Percentiles rank a stretch among this genome's conserved stretches.
These are phyloP conservation scores for Millerozyma miso DNA, from an alignment of 805 yeast species.

Conservation along the genomic window DNA sequence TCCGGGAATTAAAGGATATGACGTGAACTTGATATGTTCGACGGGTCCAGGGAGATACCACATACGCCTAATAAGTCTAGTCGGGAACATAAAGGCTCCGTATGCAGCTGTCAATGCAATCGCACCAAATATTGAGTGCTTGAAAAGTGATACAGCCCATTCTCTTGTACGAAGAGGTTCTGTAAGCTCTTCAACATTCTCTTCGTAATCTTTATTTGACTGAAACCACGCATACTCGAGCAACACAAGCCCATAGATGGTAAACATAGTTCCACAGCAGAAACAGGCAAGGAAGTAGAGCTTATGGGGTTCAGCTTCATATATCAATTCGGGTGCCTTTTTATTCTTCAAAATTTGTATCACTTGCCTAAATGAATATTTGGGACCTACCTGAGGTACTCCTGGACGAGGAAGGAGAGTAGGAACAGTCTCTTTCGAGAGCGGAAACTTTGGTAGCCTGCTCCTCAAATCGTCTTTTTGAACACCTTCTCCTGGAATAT, in stretches of 20 bases:
- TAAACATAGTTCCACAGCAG: conserved; percentile 62
- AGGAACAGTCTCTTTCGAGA: conserved; percentile 60
- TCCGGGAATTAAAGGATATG: conserved; percentile 75
- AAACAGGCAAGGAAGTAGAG: conserved; percentile 68
- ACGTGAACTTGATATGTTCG: conserved; percentile 58
- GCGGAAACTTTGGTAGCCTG: conserved; percentile 62
- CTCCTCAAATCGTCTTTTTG: conserved; percentile 46
- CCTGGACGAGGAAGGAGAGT: conserved; percentile 71
- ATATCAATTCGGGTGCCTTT: conserved; percentile 65
- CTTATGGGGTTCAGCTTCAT: conserved; percentile 81
- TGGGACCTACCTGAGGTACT: conserved; percentile 65
- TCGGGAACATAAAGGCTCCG: conserved; percentile 46
- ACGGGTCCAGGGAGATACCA: conserved; percentile 66
- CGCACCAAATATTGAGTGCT: conserved; percentile 25
- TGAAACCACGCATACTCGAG: conserved; percentile 53
- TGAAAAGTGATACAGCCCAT: conserved; percentile 27
- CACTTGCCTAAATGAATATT: conserved; percentile 57
- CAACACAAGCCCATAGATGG: conserved; percentile 63
- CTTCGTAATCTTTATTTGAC: conserved; percentile 48
- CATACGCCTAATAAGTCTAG: conserved; percentile 68
- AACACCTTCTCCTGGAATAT: conserved; percentile 53
- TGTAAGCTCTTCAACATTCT: conserved; percentile 46
- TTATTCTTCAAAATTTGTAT: conserved; percentile 51
- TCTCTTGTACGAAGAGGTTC: conserved; percentile 40
- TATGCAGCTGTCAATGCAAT: conserved; percentile 27